Base-by-base conservation (phyloP, 2,329 filamentous ascomycete species). In the Aspergillus tamarii region DNA sequence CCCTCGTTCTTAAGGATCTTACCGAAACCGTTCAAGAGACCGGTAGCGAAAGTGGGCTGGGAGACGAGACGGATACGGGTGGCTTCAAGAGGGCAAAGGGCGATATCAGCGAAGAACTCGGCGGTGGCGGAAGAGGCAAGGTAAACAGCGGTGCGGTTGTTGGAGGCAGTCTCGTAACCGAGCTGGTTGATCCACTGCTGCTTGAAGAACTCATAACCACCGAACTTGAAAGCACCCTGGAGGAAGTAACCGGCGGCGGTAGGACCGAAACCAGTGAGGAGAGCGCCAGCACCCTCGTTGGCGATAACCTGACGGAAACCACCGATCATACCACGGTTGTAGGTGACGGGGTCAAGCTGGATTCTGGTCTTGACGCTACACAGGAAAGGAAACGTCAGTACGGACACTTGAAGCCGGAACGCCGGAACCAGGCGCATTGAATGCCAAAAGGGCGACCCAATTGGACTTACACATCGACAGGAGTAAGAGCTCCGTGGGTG, bases 141-240 rank as follows among this genome's bases (percentile, higher is more conserved):
- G 87, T 94, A 94, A 82, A 94, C 89, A 70, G 88, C 88, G 67
- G 90, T 93, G 73, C 91, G 88, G 88, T 94, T 92, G 81, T 92
- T 87, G 74, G 85, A 85, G 73, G 91, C 91, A 69, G 84, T 88
- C 82, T 94, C 91, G 79, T 89, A 89, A 76, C 93, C 93, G 76
- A 96, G 82, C 67, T 85, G 67, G 85, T 92, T 90, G 82, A 96
- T 95, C 78, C 84, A 88, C 84, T 95, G 91, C 85, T 94, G 88
- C 90, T 96, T 96, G 91, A 96, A 96, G 84, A 96, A 90, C 84
- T 96, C 93, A 83, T 96, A 96, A 80, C 93, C 93, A 81, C 93
- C 93, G 81, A 95, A 95, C 85, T 96, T 96, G 87, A 95, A 89
- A 74, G 92, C 91, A 78, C 93, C 92, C 85, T 96, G 92, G 74